Base-by-base conservation (phyloP, 345 rosid genomes). In the Cardamine occulta region DNA sequence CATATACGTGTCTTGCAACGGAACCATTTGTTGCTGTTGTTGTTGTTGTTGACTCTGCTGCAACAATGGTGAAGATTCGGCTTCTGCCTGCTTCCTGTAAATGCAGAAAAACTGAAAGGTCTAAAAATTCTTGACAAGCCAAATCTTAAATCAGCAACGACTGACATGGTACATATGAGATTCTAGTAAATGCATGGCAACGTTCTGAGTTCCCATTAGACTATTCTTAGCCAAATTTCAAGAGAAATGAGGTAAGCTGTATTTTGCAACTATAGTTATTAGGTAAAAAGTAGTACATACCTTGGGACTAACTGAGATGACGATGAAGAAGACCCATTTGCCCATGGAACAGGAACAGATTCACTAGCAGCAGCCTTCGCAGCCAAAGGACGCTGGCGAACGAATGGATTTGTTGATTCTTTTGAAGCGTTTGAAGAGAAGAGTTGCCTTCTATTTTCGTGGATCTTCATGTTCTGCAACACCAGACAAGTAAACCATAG, bases 1-100 rank as follows among this genome's bases (percentile, higher is more conserved):
- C 96, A 90, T 88, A 82, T 90, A 88, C 32, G 85, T 85, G 76
- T 91, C 94, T 84, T 88, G 97, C 56, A 85, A 68, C 1, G 94
- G 90, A 74, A 85, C 92, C 82, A 86, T 56, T 75, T 88, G 93
- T 74, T 86, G 93, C 32, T 26, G 28, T 26, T 26, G 86, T 42
- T 60, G 78, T 52, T 82, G 89, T 31, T 78, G 86, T 68, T 81
- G 87, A 65, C 68, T 63, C 68, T 72, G 82, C 73, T 69, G 83
- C 79, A 79, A 74, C 68, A 90, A 74, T 35, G 91, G 90, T 76
- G 80, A 85, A 70, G 85, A 83, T 75, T 88, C 92, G 0, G 56
- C 84, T 68, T 88, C 93, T 56, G 73, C 68, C 31, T 78, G 86
- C 52, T 84, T 88, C 79, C 91, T 88, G 84, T 44, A 61, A 73